These are phyloP conservation scores for Fusarium camptoceras DNA, from an alignment of 2,329 filamentous ascomycete genomes.

Conservation along the genomic window DNA sequence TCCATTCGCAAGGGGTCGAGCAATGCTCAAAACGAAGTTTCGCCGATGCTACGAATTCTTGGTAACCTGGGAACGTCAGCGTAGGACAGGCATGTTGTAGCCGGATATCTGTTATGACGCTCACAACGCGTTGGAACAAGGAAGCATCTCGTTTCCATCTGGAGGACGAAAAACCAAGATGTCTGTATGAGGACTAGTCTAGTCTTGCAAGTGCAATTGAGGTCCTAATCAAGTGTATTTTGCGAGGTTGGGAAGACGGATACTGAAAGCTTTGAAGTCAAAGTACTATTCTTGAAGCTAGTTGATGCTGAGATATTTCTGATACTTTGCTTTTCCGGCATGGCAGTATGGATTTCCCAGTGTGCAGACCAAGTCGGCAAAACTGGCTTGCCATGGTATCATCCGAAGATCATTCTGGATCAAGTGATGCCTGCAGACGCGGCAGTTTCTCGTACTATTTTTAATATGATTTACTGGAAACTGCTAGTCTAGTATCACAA, in stretches of 20 bases:
- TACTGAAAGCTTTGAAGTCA: constrained; percentile 19
- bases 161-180: constrained; percentile 19
- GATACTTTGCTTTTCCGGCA: constrained; percentile 30
- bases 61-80: constrained; percentile 30
- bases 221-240: constrained; percentile 39
- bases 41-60: constrained; percentile 21
- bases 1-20: constrained; percentile 24
- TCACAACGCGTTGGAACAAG: constrained; percentile 25
- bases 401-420: constrained; percentile 39
- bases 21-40: constrained; percentile 14
- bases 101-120: constrained; percentile 36
- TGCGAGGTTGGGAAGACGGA: constrained; percentile 35
- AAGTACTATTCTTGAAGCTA: constrained; percentile 16
- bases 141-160: constrained; percentile 19
- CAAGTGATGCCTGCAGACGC: constrained; percentile 38
- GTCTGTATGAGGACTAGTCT: constrained; percentile 35
- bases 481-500: constrained; percentile 1
- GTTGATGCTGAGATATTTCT: constrained; percentile 11
- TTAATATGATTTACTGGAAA: constrained; percentile 16
- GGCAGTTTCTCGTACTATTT: constrained; percentile 12
- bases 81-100: constrained; percentile 40
- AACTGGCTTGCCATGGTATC: constrained; percentile 37
- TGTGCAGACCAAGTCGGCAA: constrained; percentile 35
- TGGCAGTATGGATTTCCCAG: constrained; percentile 39
- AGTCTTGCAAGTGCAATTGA: constrained; percentile 45